Evolutionary conservation across 352 stramenopile genomes (phyloP).

Genomic region (Phytophthora pseudosyringae): DNA sequence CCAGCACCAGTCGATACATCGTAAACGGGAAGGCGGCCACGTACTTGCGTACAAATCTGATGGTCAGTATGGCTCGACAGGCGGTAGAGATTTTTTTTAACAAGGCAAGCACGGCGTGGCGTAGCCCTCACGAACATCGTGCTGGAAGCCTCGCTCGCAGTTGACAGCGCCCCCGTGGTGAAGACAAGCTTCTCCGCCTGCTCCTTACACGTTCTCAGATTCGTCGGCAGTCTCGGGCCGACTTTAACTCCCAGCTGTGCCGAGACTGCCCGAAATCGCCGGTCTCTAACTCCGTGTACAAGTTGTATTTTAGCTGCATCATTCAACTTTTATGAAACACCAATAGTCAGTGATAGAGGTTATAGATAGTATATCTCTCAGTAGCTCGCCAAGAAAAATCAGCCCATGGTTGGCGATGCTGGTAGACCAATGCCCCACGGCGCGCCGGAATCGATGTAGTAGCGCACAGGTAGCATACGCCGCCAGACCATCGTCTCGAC

Average conservation of each 20-base stretch:
- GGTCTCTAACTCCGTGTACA: neutral
- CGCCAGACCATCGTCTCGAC: no score
- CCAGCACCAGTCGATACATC: constrained; percentile 1
- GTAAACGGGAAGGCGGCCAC: constrained; percentile 6
- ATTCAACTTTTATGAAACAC: no score
- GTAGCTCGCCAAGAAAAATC: no score
- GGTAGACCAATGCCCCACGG: no score
- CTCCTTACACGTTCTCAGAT: constrained; percentile 14
- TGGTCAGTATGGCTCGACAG: constrained; percentile 12
- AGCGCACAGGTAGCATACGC: no score
- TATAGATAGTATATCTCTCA: no score
- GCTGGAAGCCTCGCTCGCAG: neutral
- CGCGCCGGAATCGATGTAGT: no score
- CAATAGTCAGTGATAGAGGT: no score
- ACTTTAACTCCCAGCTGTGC: no score
- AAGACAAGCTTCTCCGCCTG: neutral
- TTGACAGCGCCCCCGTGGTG: neutral
- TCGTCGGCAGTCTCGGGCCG: neutral
- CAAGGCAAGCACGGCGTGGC: neutral
- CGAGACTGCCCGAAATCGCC: neutral
- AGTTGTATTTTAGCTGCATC: no score
- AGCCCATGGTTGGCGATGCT: no score
- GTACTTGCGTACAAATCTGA: constrained; percentile 13
- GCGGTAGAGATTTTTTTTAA: constrained; percentile 17
- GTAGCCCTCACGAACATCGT: constrained; percentile 1